A percentile compares a stretch with the other conserved stretches of the same genome.
Conservation (phyloP, 2,329 filamentous ascomycete genomes). For the Cyphellophora attinorum region DNA sequence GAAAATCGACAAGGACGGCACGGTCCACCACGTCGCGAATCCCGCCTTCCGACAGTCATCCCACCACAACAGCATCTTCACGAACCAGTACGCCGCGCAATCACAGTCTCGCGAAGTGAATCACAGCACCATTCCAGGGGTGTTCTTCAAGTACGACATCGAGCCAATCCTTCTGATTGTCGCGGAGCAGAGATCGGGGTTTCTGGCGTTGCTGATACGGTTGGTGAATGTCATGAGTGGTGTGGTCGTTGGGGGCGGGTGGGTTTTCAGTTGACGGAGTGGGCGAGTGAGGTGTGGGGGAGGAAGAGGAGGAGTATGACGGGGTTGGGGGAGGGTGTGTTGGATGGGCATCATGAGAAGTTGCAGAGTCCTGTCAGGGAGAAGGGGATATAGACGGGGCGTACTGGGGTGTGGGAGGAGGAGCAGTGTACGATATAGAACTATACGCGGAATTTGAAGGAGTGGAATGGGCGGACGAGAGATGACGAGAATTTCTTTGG, state of each 20-base stretch:
- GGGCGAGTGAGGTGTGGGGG: slow-evolving; percentile 47
- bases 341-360: slow-evolving; percentile 34
- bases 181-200: slow-evolving; percentile 66
- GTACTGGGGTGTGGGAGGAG: no score
- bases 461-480: no score
- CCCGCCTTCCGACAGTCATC: slow-evolving; percentile 17
- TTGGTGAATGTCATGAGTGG: slow-evolving; percentile 85
- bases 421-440: no score
- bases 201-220: slow-evolving; percentile 67
- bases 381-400: no score
- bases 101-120: slow-evolving; percentile 66
- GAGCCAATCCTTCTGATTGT: slow-evolving; percentile 87
- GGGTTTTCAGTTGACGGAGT: slow-evolving; percentile 79
- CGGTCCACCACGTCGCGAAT: slow-evolving; percentile 13
- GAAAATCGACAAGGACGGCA: slow-evolving; percentile 19
- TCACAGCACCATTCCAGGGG: slow-evolving; percentile 68
- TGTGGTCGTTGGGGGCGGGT: slow-evolving; percentile 85
- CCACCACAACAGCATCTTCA: slow-evolving; percentile 58
- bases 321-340: slow-evolving; percentile 9
- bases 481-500: no score
- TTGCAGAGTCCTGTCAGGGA: no score
- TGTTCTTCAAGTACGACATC: slow-evolving; percentile 99
- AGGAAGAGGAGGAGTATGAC: slow-evolving; percentile 24
- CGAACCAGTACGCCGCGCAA: slow-evolving; percentile 97
- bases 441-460: no score